Evolutionary conservation across 1,284 basidiomycete species (phyloP).

Genomic region (Stereum hirsutum): DNA sequence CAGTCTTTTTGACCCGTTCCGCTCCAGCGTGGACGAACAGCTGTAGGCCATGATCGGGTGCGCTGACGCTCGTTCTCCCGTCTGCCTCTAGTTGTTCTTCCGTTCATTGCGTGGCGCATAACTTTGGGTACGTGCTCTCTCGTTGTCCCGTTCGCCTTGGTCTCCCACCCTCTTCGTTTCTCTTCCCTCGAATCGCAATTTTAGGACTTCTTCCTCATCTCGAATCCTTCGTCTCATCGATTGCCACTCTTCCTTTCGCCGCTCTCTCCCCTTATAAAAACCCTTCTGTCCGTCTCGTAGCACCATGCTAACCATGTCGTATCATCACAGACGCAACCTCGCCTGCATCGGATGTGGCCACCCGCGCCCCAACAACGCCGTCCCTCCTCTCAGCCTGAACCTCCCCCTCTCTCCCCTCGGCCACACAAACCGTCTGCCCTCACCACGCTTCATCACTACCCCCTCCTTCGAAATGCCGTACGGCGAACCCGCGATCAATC

Average conservation of each 20-base stretch:
- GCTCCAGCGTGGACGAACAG: no score
- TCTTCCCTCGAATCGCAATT: not conserved
- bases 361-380: slow-evolving; percentile 35
- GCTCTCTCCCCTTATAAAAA: no score
- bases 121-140: slow-evolving; percentile 12
- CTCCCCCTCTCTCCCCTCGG: slow-evolving; percentile 18
- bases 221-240: not conserved
- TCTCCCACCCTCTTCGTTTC: slow-evolving; percentile 1
- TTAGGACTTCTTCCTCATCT: not conserved
- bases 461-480: not conserved
- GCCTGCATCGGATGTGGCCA: slow-evolving; percentile 67
- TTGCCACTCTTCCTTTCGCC: not conserved
- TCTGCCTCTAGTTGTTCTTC: slow-evolving; percentile 9
- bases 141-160: not conserved
- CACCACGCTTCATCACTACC: slow-evolving; percentile 23
- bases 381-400: slow-evolving; percentile 8
- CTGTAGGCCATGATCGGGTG: no score
- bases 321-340: slow-evolving; percentile 60
- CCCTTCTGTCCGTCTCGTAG: slow-evolving; percentile 32
- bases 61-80: slow-evolving; percentile 2
- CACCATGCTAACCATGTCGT: no score
- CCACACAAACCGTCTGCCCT: slow-evolving; percentile 11
- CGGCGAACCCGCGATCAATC: not conserved
- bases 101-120: slow-evolving; percentile 10
- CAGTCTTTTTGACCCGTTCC: no score